Conservation (phyloP, 768 basidiomycete genomes). For the Lanmaoa rubissima region DNA sequence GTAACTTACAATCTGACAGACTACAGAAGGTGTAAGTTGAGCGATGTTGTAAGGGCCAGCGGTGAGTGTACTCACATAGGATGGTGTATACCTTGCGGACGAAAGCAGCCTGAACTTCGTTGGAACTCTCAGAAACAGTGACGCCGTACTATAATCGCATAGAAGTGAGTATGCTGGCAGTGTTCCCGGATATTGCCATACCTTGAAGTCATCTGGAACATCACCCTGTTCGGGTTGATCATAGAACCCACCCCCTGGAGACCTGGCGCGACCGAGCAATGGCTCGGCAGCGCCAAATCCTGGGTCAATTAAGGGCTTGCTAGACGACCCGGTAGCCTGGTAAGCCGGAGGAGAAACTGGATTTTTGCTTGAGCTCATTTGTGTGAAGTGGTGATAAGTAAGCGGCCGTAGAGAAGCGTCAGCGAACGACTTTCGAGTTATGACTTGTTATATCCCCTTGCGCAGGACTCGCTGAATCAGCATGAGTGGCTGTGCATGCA, state of each 20-base stretch:
- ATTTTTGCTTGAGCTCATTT: constrained; percentile 56
- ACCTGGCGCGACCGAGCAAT: constrained; percentile 50
- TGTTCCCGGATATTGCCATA: constrained; percentile 29
- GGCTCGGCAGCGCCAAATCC: constrained; percentile 49
- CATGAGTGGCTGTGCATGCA: constrained; percentile 22
- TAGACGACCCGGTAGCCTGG: constrained; percentile 39
- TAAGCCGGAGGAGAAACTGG: constrained; percentile 64
- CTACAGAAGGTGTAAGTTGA: constrained; percentile 36
- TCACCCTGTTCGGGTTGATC: constrained; percentile 75
- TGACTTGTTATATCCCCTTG: constrained; percentile 10
- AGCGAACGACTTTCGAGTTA: constrained; percentile 2
- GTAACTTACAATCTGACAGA: constrained; percentile 65
- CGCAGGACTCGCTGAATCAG: constrained; percentile 25
- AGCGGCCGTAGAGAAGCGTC: constrained; percentile 12
- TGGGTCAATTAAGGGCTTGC: constrained; percentile 33
- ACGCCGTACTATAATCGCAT: constrained; percentile 63
- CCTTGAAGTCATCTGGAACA: constrained; percentile 93
- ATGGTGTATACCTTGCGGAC: constrained; percentile 90
- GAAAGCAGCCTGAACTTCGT: constrained; percentile 81
- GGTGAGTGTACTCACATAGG: constrained; percentile 59
- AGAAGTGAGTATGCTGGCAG: constrained; percentile 3
- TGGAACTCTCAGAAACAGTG: constrained; percentile 71
- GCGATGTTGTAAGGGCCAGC: not conserved
- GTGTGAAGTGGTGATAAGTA: constrained; percentile 21
- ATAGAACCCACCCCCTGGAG: constrained; percentile 52